Conservation (phyloP, 495 filamentous ascomycete genomes). For the Amorphotheca resinae region DNA sequence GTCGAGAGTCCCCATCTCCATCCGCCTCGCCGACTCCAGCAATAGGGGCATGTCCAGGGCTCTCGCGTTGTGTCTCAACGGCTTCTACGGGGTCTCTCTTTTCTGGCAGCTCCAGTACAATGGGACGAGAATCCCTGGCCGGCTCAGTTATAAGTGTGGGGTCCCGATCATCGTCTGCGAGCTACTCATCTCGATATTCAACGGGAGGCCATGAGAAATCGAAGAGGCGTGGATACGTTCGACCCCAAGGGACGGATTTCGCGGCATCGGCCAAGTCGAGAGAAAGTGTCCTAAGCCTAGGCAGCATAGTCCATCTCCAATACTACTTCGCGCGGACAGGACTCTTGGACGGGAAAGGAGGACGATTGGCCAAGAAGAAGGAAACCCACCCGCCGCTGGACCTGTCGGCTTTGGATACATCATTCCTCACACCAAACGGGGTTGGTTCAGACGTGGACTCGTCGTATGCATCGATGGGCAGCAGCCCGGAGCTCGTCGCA, state of each 20-base stretch:
- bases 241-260: slow-evolving; percentile 83
- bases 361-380: slow-evolving; percentile 56
- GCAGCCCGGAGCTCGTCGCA: slow-evolving; percentile 37
- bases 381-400: slow-evolving; percentile 11
- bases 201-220: slow-evolving; percentile 30
- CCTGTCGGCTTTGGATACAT: slow-evolving; percentile 31
- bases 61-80: slow-evolving; percentile 64
- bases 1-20: slow-evolving; percentile 44
- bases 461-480: slow-evolving; percentile 42
- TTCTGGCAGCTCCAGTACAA: slow-evolving; percentile 40
- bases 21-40: slow-evolving; percentile 54
- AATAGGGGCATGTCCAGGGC: slow-evolving; percentile 47
- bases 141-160: slow-evolving; percentile 15
- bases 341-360: slow-evolving; percentile 85
- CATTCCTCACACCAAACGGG: slow-evolving; percentile 28
- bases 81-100: slow-evolving; percentile 59
- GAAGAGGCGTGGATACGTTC: slow-evolving; percentile 72
- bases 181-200: slow-evolving; percentile 42
- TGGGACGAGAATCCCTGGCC: slow-evolving; percentile 31
- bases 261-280: slow-evolving; percentile 77
- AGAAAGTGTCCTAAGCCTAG: slow-evolving; percentile 89
- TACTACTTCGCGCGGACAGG: slow-evolving; percentile 97
- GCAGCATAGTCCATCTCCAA: slow-evolving; percentile 92
- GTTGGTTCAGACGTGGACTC: slow-evolving; percentile 36
- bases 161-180: slow-evolving; percentile 28